phyloP scores from a whole-genome alignment of 352 stramenopile species.

The Paralagenidium karlingii region DNA sequence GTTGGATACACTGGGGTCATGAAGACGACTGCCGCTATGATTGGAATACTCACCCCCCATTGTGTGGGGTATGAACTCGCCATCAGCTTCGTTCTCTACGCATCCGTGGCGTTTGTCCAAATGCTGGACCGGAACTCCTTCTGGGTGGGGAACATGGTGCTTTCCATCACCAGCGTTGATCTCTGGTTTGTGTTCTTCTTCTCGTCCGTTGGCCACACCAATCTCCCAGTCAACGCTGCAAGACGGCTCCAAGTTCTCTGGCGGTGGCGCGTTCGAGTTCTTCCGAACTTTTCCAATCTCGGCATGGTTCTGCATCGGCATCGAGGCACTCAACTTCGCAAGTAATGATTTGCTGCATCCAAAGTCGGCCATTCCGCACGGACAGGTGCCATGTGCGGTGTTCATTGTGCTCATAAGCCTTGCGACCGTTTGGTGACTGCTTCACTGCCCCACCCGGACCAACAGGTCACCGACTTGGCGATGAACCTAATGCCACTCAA shows the following conservation, averaged over 20 bases:
- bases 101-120: constrained; percentile 7
- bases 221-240: constrained; percentile 9
- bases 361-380: constrained; percentile 7
- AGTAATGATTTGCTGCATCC: constrained; percentile 10
- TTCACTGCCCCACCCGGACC: constrained; percentile 7
- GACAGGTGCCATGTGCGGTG: constrained; percentile 12
- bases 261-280: constrained; percentile 11
- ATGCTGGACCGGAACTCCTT: constrained; percentile 9
- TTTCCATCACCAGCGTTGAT: constrained; percentile 4
- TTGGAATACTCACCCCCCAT: constrained; percentile 3
- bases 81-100: constrained; percentile 14
- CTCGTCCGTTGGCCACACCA: constrained; percentile 7
- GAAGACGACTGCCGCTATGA: constrained; percentile 9
- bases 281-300: constrained; percentile 9
- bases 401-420: constrained; percentile 7
- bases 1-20: constrained; percentile 20
- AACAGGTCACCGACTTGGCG: constrained; percentile 9
- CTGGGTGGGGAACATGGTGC: constrained; percentile 10
- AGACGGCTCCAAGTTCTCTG: constrained; percentile 5
- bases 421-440: constrained; percentile 11
- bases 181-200: constrained; percentile 11
- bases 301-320: constrained; percentile 19
- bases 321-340: constrained; percentile 13
- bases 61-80: constrained; percentile 6
- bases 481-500: constrained; percentile 13